phyloP scores from a whole-genome alignment of 805 yeast genomes.

The Yarrowia sp. region DNA sequence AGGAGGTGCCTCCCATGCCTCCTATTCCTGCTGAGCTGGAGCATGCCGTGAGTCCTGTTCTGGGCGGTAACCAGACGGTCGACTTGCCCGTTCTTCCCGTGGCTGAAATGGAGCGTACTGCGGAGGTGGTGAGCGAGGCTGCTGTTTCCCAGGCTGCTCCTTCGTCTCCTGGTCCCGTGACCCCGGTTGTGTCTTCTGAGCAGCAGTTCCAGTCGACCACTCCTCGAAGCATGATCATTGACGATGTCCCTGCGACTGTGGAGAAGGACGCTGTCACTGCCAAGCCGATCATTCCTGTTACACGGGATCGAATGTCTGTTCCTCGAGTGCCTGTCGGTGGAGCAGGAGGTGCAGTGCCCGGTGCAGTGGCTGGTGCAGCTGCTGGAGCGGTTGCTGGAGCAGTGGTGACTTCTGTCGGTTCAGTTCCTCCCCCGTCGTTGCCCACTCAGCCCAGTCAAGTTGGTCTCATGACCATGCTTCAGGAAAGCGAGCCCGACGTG shows the following conservation, averaged over 20 bases:
- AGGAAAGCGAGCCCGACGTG: not conserved
- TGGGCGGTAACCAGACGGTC: not conserved
- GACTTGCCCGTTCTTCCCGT: constrained; percentile 18
- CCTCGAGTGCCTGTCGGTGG: constrained; percentile 35
- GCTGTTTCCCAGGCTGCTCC: not conserved
- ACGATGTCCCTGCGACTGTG: not conserved
- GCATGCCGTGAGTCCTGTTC: not conserved
- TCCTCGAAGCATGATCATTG: constrained; percentile 35
- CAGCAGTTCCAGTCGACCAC: constrained; percentile 4
- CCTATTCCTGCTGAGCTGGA: constrained; percentile 2
- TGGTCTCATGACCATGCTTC: constrained; percentile 17
- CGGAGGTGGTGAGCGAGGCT: constrained; percentile 1
- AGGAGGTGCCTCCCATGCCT: constrained; percentile 16
- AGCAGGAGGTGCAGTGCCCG: constrained; percentile 2
- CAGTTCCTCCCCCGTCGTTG: not conserved
- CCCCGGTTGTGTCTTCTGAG: not conserved
- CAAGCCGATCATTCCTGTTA: not conserved
- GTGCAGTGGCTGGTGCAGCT: not conserved
- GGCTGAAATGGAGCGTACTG: not conserved
- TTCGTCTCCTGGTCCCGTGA: not conserved
- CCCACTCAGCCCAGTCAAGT: constrained; percentile 5
- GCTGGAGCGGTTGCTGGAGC: not conserved
- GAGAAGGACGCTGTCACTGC: not conserved
- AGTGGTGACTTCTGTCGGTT: too few relatives aligned
- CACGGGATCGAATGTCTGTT: constrained; percentile 8